Conservation (phyloP, 805 yeast genomes). For the Sungouiozyma ichnusensis region DNA sequence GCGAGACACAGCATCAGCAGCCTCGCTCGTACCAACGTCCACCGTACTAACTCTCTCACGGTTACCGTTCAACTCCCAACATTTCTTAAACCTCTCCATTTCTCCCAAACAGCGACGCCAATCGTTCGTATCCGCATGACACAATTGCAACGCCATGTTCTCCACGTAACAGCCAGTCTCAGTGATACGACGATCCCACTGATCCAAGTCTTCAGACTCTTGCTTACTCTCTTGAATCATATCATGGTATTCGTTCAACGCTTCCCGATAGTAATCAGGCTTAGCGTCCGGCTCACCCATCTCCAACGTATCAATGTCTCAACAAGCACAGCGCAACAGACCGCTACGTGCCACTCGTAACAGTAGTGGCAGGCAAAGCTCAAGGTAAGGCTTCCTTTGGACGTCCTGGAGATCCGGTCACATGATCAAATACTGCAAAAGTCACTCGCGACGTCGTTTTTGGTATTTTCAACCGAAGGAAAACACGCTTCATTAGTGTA, state of each 20-base stretch:
- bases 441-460: no score
- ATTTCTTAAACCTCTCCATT: conserved; percentile 50
- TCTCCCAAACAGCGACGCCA: conserved; percentile 68
- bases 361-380: no score
- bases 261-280: conserved; percentile 22
- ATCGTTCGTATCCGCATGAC: conserved; percentile 74
- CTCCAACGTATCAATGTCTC: no score
- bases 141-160: conserved; percentile 56
- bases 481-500: neutral
- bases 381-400: no score
- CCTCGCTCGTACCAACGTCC: no score
- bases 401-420: no score
- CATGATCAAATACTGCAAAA: no score
- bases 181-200: conserved; percentile 64
- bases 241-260: conserved; percentile 23
- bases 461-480: neutral
- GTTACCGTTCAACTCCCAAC: conserved; percentile 54
- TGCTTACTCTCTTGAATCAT: conserved; percentile 46
- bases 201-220: conserved; percentile 33
- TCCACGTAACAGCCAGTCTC: conserved; percentile 70
- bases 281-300: neutral
- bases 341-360: no score
- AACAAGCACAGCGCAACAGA: no score
- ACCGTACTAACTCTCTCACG: conserved; percentile 34
- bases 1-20: no score